Evolutionary conservation across 75 land plant species (phyloP), one percentile per base, ranked within the genome.

Genomic region (Pseudotsuga menziesii): DNA sequence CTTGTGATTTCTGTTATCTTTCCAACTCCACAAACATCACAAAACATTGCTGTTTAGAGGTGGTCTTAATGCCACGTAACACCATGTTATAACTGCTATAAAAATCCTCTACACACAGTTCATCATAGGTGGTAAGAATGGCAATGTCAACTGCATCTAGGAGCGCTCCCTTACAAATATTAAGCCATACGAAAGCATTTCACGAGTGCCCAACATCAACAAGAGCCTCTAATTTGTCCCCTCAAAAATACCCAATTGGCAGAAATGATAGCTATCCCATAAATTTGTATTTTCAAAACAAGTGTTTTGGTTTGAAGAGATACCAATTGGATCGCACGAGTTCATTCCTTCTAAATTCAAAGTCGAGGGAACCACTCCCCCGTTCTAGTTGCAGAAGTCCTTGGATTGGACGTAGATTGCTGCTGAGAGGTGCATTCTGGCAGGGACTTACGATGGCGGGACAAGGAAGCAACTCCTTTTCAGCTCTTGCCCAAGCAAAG

Each of bases 361-460:
- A 19, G 35, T 36, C 3, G 20, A 69, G 52, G 16, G 48, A 69
- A 41, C 23, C 22, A 29, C 39, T 41, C 3, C 35, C 72, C 6
- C 19, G 20, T 41, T 69, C 39, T 20, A 39, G 72, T 5, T 20
- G 22, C 35, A 64, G 20, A 64, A 52, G 22, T 69, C 20, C 14
- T 19, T 11, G 69, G 69, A 20, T 32, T 69, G 72, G 72, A 39
- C 20, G 52, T 20, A 69, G 72, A 69, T 20, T 69, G 20, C 72
- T 69, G 23, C 11, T 69, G 16, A 22, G 72, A 69, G 72, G 72
- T 69, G 72, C 72, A 1, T 69, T 64, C 9, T 69, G 22, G 72
- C 72, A 69, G 72, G 72, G 72, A 22, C 7, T 69, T 11, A 19
- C 20, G 9, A 69, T 69, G 72, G 23, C 48, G 19, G 48, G 48